phyloP scores from a whole-genome alignment of 805 yeast genomes.

The Metschnikowia kofuensis region DNA sequence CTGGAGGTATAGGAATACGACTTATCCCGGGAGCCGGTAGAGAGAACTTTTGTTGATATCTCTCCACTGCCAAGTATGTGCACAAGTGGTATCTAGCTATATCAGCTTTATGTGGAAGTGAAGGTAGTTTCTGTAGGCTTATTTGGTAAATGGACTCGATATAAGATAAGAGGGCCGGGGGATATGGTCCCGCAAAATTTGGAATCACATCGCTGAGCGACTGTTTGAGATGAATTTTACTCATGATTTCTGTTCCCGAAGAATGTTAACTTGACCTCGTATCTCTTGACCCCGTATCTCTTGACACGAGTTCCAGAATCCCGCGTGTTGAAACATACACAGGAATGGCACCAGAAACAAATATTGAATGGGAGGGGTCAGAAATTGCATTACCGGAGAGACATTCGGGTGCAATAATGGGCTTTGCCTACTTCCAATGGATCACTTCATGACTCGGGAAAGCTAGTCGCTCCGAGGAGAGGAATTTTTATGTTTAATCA shows the following conservation, averaged over 20 bases:
- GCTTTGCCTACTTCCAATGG: too few species aligned
- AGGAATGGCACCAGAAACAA: too few species aligned
- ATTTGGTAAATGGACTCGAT: slow-evolving; percentile 47
- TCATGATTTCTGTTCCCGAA: slow-evolving; percentile 10
- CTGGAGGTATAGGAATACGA: slow-evolving; percentile 58
- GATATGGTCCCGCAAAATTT: slow-evolving; percentile 40
- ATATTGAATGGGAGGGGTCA: too few species aligned
- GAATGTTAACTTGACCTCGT: neutral
- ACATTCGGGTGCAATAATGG: too few species aligned
- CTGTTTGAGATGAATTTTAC: slow-evolving; percentile 23
- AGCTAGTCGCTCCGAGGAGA: too few species aligned
- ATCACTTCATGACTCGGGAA: too few species aligned
- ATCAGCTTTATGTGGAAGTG: slow-evolving; percentile 53
- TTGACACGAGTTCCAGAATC: too few species aligned
- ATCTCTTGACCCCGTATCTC: too few species aligned
- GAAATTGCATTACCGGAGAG: too few species aligned
- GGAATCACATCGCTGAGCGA: slow-evolving; percentile 51
- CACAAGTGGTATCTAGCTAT: slow-evolving; percentile 67
- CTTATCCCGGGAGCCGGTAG: slow-evolving; percentile 49
- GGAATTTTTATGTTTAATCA: too few species aligned
- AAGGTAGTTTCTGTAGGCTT: slow-evolving; percentile 50
- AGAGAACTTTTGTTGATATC: slow-evolving; percentile 39
- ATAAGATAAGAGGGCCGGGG: slow-evolving; percentile 38
- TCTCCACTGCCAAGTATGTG: slow-evolving; percentile 58
- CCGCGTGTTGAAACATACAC: too few species aligned